A percentile compares a stretch with the other conserved stretches of the same genome.
These are phyloP conservation scores for Taiwanofungus camphoratus DNA, from an alignment of 1,284 basidiomycete species.

Conservation along the genomic window DNA sequence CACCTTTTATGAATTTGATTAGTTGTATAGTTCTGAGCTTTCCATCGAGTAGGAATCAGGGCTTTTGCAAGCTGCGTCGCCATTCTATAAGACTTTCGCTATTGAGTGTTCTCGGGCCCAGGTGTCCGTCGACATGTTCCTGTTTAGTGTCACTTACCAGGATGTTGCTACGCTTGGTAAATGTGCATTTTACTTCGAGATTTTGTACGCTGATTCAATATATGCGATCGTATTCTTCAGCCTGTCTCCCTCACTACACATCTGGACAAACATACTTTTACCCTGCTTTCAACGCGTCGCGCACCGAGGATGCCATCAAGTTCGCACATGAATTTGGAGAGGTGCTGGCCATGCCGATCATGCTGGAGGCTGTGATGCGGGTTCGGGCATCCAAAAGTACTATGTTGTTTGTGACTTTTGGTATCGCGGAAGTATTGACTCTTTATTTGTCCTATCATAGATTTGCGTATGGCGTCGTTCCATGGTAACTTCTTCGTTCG, in stretches of 20 bases:
- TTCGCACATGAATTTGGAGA: constrained; percentile 97
- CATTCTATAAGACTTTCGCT: constrained; percentile 98
- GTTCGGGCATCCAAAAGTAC: constrained; percentile 89
- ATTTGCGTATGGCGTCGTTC: constrained; percentile 95
- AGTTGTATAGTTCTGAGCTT: background rate
- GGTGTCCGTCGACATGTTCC: constrained; percentile 99
- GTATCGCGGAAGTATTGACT: constrained; percentile 1
- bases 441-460: constrained; percentile 30
- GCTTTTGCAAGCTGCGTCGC: constrained; percentile 82
- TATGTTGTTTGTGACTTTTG: background rate
- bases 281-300: constrained; percentile 93
- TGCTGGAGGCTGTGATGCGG: constrained; percentile 96
- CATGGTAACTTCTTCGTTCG: constrained; percentile 99
- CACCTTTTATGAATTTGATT: background rate
- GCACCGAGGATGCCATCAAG: constrained; percentile 94
- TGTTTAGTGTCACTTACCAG: constrained; percentile 90
- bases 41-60: constrained; percentile 61
- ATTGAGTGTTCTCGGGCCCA: constrained; percentile 98
- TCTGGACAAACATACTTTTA: constrained; percentile 99
- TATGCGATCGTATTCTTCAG: constrained; percentile 35
- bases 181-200: constrained; percentile 10
- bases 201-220: constrained; percentile 9
- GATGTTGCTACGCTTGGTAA: constrained; percentile 90
- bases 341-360: constrained; percentile 90
- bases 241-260: constrained; percentile 94